phyloP scores from a whole-genome alignment of 306 rosid genomes.

The Bauhinia variegata region DNA sequence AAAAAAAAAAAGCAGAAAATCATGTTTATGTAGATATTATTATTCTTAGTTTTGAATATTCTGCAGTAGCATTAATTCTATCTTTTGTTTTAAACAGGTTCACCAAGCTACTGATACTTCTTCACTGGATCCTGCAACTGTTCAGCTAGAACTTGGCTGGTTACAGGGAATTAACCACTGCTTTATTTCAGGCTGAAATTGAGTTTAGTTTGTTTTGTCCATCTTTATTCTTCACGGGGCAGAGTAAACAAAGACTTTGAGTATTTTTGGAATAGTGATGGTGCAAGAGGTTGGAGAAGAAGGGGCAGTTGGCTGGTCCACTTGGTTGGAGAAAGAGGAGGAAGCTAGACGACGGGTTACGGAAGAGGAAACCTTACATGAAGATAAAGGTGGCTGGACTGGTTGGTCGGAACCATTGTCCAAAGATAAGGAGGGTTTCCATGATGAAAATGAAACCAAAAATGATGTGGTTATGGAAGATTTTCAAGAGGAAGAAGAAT shows the following conservation, averaged over 20 bases:
- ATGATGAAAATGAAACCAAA: constrained; percentile 42
- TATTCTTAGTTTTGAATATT: background rate
- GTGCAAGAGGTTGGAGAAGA: constrained; percentile 95
- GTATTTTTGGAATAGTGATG: constrained; percentile 81
- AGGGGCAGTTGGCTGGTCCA: constrained; percentile 88
- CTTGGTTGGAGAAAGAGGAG: constrained; percentile 95
- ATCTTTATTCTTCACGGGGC: constrained; percentile 74
- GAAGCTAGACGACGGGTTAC: constrained; percentile 73
- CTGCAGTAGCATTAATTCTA: constrained; percentile 24
- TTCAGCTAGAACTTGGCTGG: constrained; percentile 91
- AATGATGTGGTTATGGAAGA: constrained; percentile 53
- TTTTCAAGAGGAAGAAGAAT: constrained; percentile 56
- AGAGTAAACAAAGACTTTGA: constrained; percentile 81
- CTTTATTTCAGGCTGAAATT: constrained; percentile 94
- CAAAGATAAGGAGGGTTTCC: constrained; percentile 44
- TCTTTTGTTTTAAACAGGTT: constrained; percentile 53
- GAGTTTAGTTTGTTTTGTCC: constrained; percentile 94
- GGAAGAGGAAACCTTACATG: constrained; percentile 60
- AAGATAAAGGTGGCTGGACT: constrained; percentile 89
- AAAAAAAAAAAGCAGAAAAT: too few species aligned
- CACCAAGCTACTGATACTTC: constrained; percentile 48
- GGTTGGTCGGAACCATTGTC: constrained; percentile 90
- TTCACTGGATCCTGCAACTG: constrained; percentile 53
- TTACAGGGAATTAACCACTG: constrained; percentile 85
- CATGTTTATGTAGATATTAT: constrained; percentile 3